phyloP scores from a whole-genome alignment of 1,284 basidiomycete genomes.

The Marasmius oreades region DNA sequence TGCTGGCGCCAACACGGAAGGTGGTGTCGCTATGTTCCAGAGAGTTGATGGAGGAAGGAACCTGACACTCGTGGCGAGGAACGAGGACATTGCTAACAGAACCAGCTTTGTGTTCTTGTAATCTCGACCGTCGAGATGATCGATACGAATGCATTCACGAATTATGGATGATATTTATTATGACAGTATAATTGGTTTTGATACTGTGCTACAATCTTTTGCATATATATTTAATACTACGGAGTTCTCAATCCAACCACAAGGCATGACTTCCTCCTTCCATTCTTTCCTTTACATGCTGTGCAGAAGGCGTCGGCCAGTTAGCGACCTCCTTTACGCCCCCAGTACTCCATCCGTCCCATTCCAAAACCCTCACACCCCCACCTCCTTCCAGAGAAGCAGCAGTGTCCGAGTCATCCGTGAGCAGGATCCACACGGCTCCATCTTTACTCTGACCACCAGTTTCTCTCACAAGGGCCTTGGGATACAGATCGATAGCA shows the following conservation, averaged over 20 bases:
- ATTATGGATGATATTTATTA: neutral
- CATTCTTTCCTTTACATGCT: slow-evolving; percentile 23
- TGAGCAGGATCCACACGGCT: slow-evolving; percentile 36
- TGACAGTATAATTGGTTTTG: neutral
- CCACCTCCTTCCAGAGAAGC: slow-evolving; percentile 26
- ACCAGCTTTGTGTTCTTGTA: slow-evolving; percentile 47
- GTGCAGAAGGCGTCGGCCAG: slow-evolving; percentile 29
- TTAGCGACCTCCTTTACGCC: slow-evolving; percentile 34
- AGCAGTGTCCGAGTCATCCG: slow-evolving; percentile 39
- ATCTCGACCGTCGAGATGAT: neutral
- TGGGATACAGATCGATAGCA: slow-evolving; percentile 38
- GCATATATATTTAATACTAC: neutral
- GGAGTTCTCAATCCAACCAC: slow-evolving; percentile 37
- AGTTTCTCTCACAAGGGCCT: slow-evolving; percentile 17
- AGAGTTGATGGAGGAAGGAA: slow-evolving; percentile 46
- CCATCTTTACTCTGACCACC: slow-evolving; percentile 16
- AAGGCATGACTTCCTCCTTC: slow-evolving; percentile 42
- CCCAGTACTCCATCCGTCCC: slow-evolving; percentile 38
- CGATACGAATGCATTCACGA: neutral
- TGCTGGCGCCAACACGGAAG: slow-evolving; percentile 36
- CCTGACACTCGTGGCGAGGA: slow-evolving; percentile 43
- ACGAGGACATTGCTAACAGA: slow-evolving; percentile 44
- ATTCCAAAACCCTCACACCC: slow-evolving; percentile 42
- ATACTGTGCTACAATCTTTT: neutral
- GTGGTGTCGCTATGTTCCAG: slow-evolving; percentile 50